Conservation (phyloP, 2,329 filamentous ascomycete genomes). For the Penicillium sp. region DNA sequence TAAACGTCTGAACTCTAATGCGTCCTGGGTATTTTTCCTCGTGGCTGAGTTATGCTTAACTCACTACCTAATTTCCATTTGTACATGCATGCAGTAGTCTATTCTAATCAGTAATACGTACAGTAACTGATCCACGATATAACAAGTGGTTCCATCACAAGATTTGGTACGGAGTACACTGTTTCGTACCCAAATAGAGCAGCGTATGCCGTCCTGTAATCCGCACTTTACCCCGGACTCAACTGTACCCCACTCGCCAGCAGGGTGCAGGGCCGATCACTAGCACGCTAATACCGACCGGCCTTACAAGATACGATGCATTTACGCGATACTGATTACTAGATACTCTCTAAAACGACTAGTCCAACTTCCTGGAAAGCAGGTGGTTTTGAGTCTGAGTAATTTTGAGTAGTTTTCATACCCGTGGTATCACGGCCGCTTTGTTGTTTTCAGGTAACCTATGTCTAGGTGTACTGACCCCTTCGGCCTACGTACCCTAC, state of each 20-base stretch:
- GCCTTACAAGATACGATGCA: background rate
- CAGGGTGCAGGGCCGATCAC: slow-evolving; percentile 7
- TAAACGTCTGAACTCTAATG: background rate
- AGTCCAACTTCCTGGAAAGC: background rate
- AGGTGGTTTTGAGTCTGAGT: no score
- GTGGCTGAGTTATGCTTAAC: background rate
- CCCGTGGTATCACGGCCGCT: background rate
- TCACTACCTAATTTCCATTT: background rate
- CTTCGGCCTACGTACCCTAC: no score
- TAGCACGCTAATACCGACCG: slow-evolving; percentile 4
- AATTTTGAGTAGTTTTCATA: no score
- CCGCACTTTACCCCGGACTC: slow-evolving; percentile 11
- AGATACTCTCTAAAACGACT: background rate
- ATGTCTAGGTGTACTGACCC: no score
- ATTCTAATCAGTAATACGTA: background rate
- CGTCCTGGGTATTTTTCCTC: background rate
- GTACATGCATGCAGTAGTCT: background rate
- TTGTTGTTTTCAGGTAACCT: background rate
- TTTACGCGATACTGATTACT: background rate
- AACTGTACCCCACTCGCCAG: background rate
- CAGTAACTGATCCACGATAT: no score
- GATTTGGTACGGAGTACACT: background rate
- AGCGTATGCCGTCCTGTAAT: background rate
- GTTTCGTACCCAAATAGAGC: slow-evolving; percentile 4
- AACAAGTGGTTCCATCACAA: background rate